Conservation (phyloP, 2,329 filamentous ascomycete species). For the Colletotrichum gloeosporioides region DNA sequence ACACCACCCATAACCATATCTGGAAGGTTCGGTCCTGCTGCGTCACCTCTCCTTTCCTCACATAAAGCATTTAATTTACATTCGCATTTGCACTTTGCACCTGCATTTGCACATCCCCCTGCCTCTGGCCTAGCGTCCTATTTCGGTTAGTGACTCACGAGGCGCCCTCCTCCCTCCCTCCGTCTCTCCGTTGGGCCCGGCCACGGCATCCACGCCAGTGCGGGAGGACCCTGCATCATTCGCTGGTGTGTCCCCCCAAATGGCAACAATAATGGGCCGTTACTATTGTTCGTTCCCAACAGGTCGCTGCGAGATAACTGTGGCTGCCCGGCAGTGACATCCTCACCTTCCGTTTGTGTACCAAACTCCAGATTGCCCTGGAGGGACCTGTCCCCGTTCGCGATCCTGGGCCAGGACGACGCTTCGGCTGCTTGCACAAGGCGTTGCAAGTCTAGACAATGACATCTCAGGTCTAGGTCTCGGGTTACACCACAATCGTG, state of each 20-base stretch:
- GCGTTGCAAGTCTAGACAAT: background rate
- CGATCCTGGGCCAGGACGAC: background rate
- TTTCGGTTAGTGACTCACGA: background rate
- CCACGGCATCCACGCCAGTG: background rate
- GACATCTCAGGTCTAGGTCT: background rate
- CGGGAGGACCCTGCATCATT: conserved; percentile 4
- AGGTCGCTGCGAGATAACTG: background rate
- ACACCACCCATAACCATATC: background rate
- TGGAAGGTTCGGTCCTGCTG: background rate
- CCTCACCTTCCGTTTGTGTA: background rate
- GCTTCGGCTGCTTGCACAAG: background rate
- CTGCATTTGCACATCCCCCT: background rate
- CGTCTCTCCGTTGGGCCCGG: background rate
- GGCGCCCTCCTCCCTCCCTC: background rate
- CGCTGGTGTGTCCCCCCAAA: background rate
- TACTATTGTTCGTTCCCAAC: background rate
- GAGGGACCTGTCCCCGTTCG: background rate
- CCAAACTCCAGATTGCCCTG: background rate
- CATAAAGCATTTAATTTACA: background rate
- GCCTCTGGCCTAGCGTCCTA: background rate
- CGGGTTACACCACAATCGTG: background rate
- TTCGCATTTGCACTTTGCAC: background rate
- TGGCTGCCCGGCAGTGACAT: background rate
- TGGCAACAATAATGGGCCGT: background rate
- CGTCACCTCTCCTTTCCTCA: background rate